These are phyloP conservation scores for Cordyceps cateniannulata DNA, from an alignment of 2,329 filamentous ascomycete genomes.

Conservation along the genomic window DNA sequence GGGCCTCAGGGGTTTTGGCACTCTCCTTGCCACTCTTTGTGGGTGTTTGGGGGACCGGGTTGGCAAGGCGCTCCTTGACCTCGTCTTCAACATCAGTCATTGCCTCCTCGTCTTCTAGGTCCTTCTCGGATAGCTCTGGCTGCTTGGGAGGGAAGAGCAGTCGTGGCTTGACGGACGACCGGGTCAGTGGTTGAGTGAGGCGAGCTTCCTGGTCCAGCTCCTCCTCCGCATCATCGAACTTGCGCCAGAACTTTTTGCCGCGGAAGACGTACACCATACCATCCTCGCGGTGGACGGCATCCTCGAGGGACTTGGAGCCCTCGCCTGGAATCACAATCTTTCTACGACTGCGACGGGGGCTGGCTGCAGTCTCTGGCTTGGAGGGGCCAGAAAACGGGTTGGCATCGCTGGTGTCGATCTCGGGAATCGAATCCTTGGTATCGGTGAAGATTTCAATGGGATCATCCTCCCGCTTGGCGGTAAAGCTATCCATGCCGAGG, in stretches of 20 bases:
- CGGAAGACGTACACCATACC: slow-evolving; percentile 74
- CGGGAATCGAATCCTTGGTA: slow-evolving; percentile 69
- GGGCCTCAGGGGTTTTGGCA: slow-evolving; percentile 45
- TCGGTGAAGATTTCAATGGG: slow-evolving; percentile 72
- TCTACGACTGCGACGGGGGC: slow-evolving; percentile 48
- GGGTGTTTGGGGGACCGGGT: slow-evolving; percentile 30
- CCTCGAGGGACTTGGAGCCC: slow-evolving; percentile 52
- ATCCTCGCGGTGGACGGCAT: slow-evolving; percentile 58
- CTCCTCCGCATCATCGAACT: slow-evolving; percentile 44
- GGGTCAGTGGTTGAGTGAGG: slow-evolving; percentile 46
- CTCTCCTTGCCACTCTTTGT: slow-evolving; percentile 24
- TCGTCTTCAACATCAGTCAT: slow-evolving; percentile 51
- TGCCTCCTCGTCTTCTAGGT: slow-evolving; percentile 53
- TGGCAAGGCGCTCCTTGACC: slow-evolving; percentile 27
- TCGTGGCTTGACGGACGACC: slow-evolving; percentile 64
- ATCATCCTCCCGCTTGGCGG: slow-evolving; percentile 47
- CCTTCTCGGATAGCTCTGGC: slow-evolving; percentile 36
- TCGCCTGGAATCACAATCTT: slow-evolving; percentile 51
- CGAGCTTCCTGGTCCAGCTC: slow-evolving; percentile 29
- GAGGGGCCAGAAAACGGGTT: slow-evolving; percentile 62
- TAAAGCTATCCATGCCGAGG: slow-evolving; percentile 51
- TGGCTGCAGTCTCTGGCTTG: slow-evolving; percentile 27
- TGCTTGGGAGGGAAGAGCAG: slow-evolving; percentile 59
- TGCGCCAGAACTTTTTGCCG: slow-evolving; percentile 72
- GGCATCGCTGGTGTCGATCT: slow-evolving; percentile 55